Base-by-base conservation (phyloP, 192 early-diverging fungal genomes). In the Cladochytrium replicatum region DNA sequence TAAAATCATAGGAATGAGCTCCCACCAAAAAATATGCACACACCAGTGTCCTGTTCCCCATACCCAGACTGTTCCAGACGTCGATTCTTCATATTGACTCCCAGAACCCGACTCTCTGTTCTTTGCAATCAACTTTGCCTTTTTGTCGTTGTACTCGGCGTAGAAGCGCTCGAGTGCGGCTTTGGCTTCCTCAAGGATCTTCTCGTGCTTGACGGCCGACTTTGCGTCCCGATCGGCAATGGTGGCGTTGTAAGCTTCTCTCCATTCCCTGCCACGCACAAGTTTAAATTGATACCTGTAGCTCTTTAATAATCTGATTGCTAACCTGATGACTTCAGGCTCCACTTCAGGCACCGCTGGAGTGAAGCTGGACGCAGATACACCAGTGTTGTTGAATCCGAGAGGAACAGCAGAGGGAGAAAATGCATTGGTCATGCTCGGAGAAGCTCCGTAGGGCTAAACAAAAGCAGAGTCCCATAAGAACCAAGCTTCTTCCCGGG, bases 141-240 rank as follows among this genome's bases (percentile, higher is more conserved):
- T 78, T 46, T 75, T 78, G 28, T 75, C 72, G 54, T 73, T 76
- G 59, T 78, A 78, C 23, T 78, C 75, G 32, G 72, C 72, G 47
- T 78, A 78, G 57, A 78, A 78, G 3, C 67, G 54, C 53, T 78
- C 72, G 2, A 78, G 41, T 3, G 53, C 31, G 32, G 75, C 72
- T 50, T 72, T 66, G 6, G 75, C 75, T 0, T 57, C 17, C 9
- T 38, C 40, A 9, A 70, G 34, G 1, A 60, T 52, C 13, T 57
- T 55, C n/a, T 61, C 48, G 50, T 72, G 71, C 40, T 71, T 78
- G 21, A 32, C 43, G 28, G 50, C 41, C 5, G 58, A 55, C 26
- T 47, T 43, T 6, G 57, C 52, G 42, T 78, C 75, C 8, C 75
- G 51, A 37, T 67, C 64, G 19, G 62, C 66, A 32, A 78, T 61